Conservation (phyloP, 768 basidiomycete genomes). For the Candolleomyces eurysporus region DNA sequence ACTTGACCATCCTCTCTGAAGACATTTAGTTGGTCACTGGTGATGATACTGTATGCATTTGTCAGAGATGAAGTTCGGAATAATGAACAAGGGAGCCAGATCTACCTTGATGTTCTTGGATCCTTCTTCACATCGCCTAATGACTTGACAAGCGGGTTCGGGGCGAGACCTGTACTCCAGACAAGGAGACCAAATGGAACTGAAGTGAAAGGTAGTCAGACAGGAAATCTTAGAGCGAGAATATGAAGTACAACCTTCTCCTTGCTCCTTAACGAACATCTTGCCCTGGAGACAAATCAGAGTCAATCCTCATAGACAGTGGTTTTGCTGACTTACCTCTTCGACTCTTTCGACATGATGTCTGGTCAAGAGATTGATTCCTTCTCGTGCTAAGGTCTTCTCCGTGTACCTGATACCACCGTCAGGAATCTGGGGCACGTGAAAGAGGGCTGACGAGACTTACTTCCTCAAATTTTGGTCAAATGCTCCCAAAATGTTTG, state of each 20-base stretch:
- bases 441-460: conserved; percentile 13
- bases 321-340: conserved; percentile 43
- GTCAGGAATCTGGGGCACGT: not conserved
- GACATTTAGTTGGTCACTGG: conserved; percentile 62
- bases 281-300: conserved; percentile 41
- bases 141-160: conserved; percentile 72
- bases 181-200: conserved; percentile 82
- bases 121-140: conserved; percentile 63
- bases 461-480: conserved; percentile 65
- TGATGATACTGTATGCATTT: conserved; percentile 27
- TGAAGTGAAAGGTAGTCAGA: conserved; percentile 5
- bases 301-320: not conserved
- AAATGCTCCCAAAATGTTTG: conserved; percentile 71
- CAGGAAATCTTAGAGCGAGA: conserved; percentile 2
- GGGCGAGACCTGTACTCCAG: conserved; percentile 84
- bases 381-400: conserved; percentile 69
- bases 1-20: conserved; percentile 50
- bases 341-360: conserved; percentile 74
- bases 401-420: conserved; percentile 55
- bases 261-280: conserved; percentile 69
- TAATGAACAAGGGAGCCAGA: not conserved
- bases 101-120: conserved; percentile 52
- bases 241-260: conserved; percentile 49
- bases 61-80: not conserved
- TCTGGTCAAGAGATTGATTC: conserved; percentile 67